Conservation (phyloP, 164 flowering plant species). For the Chimonanthus praecox region DNA sequence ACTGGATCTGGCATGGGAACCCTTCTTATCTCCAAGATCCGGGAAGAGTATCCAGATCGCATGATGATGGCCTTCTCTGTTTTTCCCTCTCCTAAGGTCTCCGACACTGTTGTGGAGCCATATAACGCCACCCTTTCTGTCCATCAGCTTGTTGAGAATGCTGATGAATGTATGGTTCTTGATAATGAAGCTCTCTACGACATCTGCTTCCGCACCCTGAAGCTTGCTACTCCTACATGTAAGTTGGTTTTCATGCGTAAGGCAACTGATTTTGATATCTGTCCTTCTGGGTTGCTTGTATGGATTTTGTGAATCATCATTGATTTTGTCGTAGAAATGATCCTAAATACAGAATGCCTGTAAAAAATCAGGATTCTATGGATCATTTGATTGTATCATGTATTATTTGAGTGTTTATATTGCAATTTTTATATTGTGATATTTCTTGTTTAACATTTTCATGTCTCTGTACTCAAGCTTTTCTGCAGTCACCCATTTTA, state of each 20-base stretch:
- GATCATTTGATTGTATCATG: not conserved
- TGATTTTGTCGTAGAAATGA: not conserved
- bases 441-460: not conserved
- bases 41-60: slow-evolving; percentile 10
- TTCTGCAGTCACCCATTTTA: not conserved
- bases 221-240: slow-evolving; percentile 9
- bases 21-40: slow-evolving; percentile 6
- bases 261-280: not conserved
- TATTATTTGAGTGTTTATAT: not conserved
- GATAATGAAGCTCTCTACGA: slow-evolving; percentile 12
- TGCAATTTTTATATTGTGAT: no score
- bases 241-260: not conserved
- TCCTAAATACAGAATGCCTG: not conserved
- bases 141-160: slow-evolving; percentile 11
- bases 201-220: slow-evolving; percentile 11
- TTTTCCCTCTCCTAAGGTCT: slow-evolving; percentile 8
- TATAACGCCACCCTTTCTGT: slow-evolving; percentile 9
- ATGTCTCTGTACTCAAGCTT: not conserved
- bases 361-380: no score
- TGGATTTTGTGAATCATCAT: not conserved
- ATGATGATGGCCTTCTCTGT: slow-evolving; percentile 10
- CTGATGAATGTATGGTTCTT: slow-evolving; percentile 10
- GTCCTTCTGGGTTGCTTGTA: not conserved
- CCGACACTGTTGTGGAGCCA: slow-evolving; percentile 9
- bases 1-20: slow-evolving; percentile 9